Evolutionary conservation across 2,329 filamentous ascomycete species (phyloP).

Genomic region (Trichoderma asperellum): DNA sequence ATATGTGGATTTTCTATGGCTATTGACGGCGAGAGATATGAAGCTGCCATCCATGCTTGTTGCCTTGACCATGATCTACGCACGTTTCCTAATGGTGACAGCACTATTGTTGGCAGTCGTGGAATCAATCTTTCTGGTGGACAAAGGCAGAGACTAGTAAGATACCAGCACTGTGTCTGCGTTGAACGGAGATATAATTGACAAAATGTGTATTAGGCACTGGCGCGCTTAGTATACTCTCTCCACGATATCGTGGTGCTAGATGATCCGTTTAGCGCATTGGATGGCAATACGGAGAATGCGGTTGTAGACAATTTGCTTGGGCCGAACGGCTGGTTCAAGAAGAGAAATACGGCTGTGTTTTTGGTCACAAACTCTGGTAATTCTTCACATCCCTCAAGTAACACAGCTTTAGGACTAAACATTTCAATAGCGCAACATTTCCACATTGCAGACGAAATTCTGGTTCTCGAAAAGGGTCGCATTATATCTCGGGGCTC

Average conservation of each 20-base stretch:
- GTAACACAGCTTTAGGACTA: not conserved
- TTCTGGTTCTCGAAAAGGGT: slow-evolving; percentile 46
- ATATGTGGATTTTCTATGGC: slow-evolving; percentile 29
- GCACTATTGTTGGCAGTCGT: slow-evolving; percentile 31
- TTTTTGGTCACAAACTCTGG: slow-evolving; percentile 40
- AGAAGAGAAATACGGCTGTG: slow-evolving; percentile 38
- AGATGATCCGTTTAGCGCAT: slow-evolving; percentile 32
- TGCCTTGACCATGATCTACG: slow-evolving; percentile 34
- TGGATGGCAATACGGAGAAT: slow-evolving; percentile 32
- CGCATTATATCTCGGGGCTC: slow-evolving; percentile 45
- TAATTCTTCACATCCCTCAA: not conserved
- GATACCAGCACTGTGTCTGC: not conserved
- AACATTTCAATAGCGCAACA: slow-evolving; percentile 36
- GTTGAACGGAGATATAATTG: not conserved
- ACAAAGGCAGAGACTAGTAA: slow-evolving; percentile 35
- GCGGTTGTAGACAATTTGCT: slow-evolving; percentile 29
- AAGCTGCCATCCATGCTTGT: slow-evolving; percentile 30
- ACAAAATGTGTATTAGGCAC: slow-evolving; percentile 22
- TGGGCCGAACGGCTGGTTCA: slow-evolving; percentile 37
- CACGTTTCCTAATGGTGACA: slow-evolving; percentile 33
- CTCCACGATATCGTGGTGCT: slow-evolving; percentile 28
- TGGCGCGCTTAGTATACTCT: slow-evolving; percentile 30
- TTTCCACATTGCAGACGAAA: slow-evolving; percentile 47
- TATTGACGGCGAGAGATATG: slow-evolving; percentile 31
- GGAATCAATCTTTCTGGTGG: slow-evolving; percentile 34